Base-by-base conservation (phyloP, 2,329 filamentous ascomycete species). In the Xylaria sp. region DNA sequence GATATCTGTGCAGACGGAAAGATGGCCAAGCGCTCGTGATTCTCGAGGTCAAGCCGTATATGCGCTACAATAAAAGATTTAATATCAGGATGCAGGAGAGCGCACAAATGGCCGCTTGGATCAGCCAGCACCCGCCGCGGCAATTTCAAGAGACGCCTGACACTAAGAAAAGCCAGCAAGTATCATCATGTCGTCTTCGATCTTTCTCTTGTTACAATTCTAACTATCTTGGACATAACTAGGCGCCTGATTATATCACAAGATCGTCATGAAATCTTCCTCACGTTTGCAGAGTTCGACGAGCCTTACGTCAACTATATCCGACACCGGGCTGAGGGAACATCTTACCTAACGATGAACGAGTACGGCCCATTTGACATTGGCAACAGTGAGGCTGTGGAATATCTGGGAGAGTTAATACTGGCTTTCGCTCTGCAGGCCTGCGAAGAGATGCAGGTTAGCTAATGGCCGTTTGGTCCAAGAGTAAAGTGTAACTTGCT, bases 61-160 rank as follows among this genome's bases (percentile, higher is more conserved):
- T 28, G 25, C 25, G 25, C 25, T 37, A 1, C 0, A 2, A 39
- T 55, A n/a, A 10, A 68, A 63, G 7, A 1, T 1, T 1, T 4
- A 0, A 2, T 2, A 64, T 68, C n/a, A 51, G 39, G 20, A 68
- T 63, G 65, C 65, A 68, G 46, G 65, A 68, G 37, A 56, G 54
- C 18, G 65, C 59, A 13, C 59, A 68, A 34, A 68, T 68, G 60
- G 65, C 65, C 2, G 46, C 65, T 2, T 64, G 60, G 65, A 64
- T 68, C 20, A 58, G 28, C 44, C 52, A 46, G 2, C 3, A 68
- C 28, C 59, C 32, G 15, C 60, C 34, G 28, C 28, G 3, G 28
- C 28, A 28, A 28, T 28, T 28, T 3, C 28, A 28, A 28, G 28
- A 28, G 28, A 28, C 28, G 28, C 28, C 28, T 28, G 28, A 28